These are phyloP conservation scores for Heliosperma pusillum DNA, from an alignment of 148 eudicot genomes.

Conservation along the genomic window DNA sequence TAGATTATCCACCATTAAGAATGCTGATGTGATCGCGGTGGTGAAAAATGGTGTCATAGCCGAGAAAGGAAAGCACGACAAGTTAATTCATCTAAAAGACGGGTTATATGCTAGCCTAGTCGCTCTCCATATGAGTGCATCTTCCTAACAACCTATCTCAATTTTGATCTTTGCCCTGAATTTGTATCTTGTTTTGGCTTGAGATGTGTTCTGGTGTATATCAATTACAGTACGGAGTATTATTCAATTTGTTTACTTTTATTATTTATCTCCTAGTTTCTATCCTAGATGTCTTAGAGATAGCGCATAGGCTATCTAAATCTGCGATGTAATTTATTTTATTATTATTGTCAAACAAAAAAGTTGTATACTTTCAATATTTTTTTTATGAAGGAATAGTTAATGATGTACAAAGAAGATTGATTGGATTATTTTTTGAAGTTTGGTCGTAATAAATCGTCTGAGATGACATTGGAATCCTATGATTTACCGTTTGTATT, in stretches of 20 bases:
- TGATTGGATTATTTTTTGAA: background rate
- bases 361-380: too few species aligned
- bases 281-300: too few species aligned
- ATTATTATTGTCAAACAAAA: too few species aligned
- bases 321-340: too few species aligned
- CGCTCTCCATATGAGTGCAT: conserved; percentile 13
- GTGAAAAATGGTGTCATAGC: conserved; percentile 17
- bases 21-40: conserved; percentile 16
- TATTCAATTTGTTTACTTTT: background rate
- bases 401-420: background rate
- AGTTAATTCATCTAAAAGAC: conserved; percentile 6
- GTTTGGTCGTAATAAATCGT: background rate
- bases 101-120: conserved; percentile 11
- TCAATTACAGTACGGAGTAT: too few species aligned
- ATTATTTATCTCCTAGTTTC: too few species aligned
- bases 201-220: background rate
- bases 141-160: background rate
- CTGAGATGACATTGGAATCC: background rate
- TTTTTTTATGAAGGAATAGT: background rate
- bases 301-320: too few species aligned
- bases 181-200: background rate
- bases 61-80: conserved; percentile 18
- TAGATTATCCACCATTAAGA: conserved; percentile 14
- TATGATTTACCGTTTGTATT: background rate
- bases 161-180: background rate